Evolutionary conservation across 495 filamentous ascomycete species (phyloP), one percentile per base, ranked within the genome.

Genomic region (Aspergillus homomorphus): DNA sequence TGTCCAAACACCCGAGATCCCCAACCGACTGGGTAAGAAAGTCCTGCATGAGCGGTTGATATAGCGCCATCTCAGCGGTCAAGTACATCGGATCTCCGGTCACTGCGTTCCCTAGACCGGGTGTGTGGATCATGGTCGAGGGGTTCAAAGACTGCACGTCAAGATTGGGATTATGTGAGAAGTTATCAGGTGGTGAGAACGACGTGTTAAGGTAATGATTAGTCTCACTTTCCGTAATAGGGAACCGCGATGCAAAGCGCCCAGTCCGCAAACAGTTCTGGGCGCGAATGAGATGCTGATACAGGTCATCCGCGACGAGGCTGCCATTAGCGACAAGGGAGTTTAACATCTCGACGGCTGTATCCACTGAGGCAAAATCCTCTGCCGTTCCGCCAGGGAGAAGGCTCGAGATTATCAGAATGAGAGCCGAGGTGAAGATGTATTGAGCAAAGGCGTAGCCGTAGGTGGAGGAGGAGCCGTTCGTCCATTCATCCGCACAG

Each of bases 381-480:
- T 30, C 58, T 9, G 45, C 16, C 23, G 61, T 62, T 1, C 66
- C 65, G 28, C 51, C 33, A 41, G 64, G 49, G 0, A 71, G 59
- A 4, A 69, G 61, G 22, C 69, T 68, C 8, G 70, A 75, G 0
- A 72, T 60, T 0, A 70, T 61, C 63, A 75, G 68, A 14, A 70
- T 59, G 8, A 70, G 51, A 1, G 65, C 63, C 9, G 57, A 53
- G 3, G 70, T 71, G 52, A 75, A 75, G 1, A 73, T 61, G 33
- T 73, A 72, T 12, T 75, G 72, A 0, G 71, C 65, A 51, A 68
- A 69, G 41, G 72, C 73, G 28, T 68, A 73, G 2, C 69, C 67
- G 19, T 68, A 69, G 16, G 70, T 67, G 0, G 66, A 60, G 7
- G 73, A 56, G 7, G 71, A 66, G 9, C 69, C 71, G 46, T 71